Evolutionary conservation across 192 early-diverging fungal species (phyloP), one percentile per base, ranked within the genome.

Genomic region (Mortierella claussenii): DNA sequence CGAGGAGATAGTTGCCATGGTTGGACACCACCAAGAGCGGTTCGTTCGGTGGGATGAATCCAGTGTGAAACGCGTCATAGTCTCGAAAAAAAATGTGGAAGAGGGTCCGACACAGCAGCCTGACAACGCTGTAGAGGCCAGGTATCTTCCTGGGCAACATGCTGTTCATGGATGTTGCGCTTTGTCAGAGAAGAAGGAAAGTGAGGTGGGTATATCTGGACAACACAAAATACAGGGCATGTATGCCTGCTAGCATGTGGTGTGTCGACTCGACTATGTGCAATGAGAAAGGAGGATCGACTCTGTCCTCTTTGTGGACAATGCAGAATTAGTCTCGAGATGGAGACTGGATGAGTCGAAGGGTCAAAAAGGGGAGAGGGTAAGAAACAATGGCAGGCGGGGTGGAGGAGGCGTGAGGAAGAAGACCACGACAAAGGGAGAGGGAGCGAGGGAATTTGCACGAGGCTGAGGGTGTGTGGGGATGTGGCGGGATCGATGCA

Each of bases 1-100:
- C 80, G 52, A 81, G 74, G n/a, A 81, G 61, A 56, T 78, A 81
- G 54, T 81, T 81, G 42, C 80, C 80, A 62, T 81, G 80, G 36
- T 75, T 75, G 9, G 80, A 74, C n/a, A 81, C 69, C 40, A 81
- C 74, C 1, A 81, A 48, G 4, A 81, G 44, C 12, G 80, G 80
- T 33, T 81, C 80, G 43, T 81, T 49, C 15, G 32, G 26, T 15
- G 80, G 80, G 42, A 81, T 65, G 31, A 51, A 46, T 23, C 47
- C 47, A 3, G 73, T 47, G 40, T 78, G 71, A 24, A 81, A 78
- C 11, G 74, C 80, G 36, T 66, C 74, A 56, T 78, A 70, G 34
- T 81, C 73, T n/a, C 73, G 46, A 55, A 78, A 81, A 21, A 81
- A 81, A 43, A 81, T 67, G 34, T 61, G 66, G 46, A 81, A 81